Base-by-base conservation (phyloP, 257 asterid species). In the Rubia yunnanensis region DNA sequence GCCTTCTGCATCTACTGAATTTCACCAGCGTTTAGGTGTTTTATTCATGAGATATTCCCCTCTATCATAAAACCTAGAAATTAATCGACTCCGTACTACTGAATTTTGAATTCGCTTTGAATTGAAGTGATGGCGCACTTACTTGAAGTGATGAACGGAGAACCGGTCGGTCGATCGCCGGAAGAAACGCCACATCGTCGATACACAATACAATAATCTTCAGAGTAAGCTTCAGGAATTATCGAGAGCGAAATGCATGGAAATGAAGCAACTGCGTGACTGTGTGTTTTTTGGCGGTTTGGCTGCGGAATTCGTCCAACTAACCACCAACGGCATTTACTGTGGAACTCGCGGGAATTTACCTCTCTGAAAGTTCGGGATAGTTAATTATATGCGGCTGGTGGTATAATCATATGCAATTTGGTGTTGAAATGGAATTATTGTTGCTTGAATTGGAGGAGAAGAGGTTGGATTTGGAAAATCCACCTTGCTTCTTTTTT, bases 61-160 rank as follows among this genome's bases (percentile, higher is more conserved):
- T 20, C 20, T 7, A 8, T 7, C 1, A 52, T 5, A 65, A 10
- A 8, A 14, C 10, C 13, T 20, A 26, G 20, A 64, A 20, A 64
- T 5, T 2, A 48, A 17, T 31, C 23, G 55, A 30, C 10, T 35
- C 32, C n/a, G 44, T 31, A 31, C 26, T 34, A 10, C 15, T 9
- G 31, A 13, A 31, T 14, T 64, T 65, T 18, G 28, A 0, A 30
- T 57, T 57, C 39, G 32, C 34, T 17, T 15, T 22, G 22, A 17
- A 50, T 23, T 66, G 2, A 32, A 8, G 32, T 32, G 58, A 7
- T 22, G 5, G 7, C 7, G 36, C 10, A 28, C 71, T 56, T 46
- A 65, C 76, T 61, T 65, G 71, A 72, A 72, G 71, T 58, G 48
- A 10, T 34, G 67, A 65, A 72, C 63, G 28, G 71, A 72, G 67